phyloP scores from a whole-genome alignment of 306 rosid species.

The Macrotyloma uniflorum region DNA sequence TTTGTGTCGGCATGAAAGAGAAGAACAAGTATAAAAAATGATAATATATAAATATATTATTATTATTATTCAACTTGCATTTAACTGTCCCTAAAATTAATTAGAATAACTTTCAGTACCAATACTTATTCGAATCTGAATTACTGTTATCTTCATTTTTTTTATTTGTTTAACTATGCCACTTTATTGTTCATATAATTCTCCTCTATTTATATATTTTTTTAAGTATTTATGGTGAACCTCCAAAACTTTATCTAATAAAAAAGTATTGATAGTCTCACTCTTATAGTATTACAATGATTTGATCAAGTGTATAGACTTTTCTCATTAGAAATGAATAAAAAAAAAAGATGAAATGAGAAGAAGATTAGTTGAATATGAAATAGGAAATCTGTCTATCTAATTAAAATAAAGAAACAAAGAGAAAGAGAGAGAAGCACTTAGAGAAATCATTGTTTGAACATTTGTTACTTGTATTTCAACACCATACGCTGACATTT shows the following conservation, averaged over 20 bases:
- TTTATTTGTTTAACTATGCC: not conserved
- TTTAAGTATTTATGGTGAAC: not conserved
- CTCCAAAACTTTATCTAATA: not conserved
- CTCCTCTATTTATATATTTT: not conserved
- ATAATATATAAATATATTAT: not conserved
- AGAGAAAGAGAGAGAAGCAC: not conserved
- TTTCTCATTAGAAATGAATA: not conserved
- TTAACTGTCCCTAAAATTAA: not conserved
- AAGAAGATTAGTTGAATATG: too few relatives aligned
- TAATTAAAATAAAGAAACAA: too few relatives aligned
- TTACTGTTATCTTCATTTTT: not conserved
- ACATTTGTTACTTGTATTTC: not conserved
- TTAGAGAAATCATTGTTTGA: not conserved
- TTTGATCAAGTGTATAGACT: not conserved
- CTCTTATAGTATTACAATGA: not conserved
- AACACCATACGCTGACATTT: conserved; percentile 28
- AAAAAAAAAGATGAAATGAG: not conserved
- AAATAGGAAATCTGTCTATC: too few relatives aligned
- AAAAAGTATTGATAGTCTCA: not conserved
- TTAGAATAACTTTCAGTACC: not conserved
- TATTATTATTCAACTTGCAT: not conserved
- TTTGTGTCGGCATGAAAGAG: not conserved
- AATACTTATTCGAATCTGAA: not conserved
- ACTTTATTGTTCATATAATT: not conserved
- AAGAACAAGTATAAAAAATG: not conserved